Conservation (phyloP, 2,329 filamentous ascomycete genomes). For the Kalmusia sp. region DNA sequence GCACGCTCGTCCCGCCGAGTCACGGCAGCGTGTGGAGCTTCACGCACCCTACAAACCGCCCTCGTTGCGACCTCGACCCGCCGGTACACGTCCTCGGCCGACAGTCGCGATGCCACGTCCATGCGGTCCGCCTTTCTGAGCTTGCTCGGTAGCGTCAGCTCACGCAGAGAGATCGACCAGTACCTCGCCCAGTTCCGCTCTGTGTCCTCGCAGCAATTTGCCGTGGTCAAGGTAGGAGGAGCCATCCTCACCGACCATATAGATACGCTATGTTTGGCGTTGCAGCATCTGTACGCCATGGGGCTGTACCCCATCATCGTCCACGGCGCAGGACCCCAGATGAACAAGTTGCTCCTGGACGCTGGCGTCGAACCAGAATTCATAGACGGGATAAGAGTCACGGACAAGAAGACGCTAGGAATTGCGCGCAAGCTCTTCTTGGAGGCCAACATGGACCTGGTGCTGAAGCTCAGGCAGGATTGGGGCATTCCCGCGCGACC, state of each 20-base stretch:
- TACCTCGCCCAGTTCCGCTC: constrained; percentile 98
- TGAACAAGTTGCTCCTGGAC: constrained; percentile 88
- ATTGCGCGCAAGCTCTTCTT: constrained; percentile 92
- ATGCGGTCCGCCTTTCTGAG: constrained; percentile 78
- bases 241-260: constrained; percentile 95
- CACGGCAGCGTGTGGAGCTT: constrained; percentile 34
- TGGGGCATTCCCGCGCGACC: constrained; percentile 89
- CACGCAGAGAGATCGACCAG: constrained; percentile 94
- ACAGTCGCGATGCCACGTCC: constrained; percentile 41
- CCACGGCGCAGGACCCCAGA: constrained; percentile 91
- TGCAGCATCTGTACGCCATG: constrained; percentile 93
- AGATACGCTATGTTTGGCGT: constrained; percentile 85
- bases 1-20: constrained; percentile 44
- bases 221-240: constrained; percentile 97
- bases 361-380: constrained; percentile 95
- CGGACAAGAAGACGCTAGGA: constrained; percentile 91
- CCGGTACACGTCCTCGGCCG: constrained; percentile 40
- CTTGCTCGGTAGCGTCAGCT: constrained; percentile 93
- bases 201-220: constrained; percentile 95
- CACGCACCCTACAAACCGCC: constrained; percentile 38
- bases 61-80: constrained; percentile 38
- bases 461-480: constrained; percentile 81
- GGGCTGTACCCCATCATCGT: constrained; percentile 95
- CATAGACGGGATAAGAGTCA: constrained; percentile 94
- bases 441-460: constrained; percentile 92